Evolutionary conservation across 805 yeast species (phyloP).

Genomic region (Torulaspora delbrueckii): DNA sequence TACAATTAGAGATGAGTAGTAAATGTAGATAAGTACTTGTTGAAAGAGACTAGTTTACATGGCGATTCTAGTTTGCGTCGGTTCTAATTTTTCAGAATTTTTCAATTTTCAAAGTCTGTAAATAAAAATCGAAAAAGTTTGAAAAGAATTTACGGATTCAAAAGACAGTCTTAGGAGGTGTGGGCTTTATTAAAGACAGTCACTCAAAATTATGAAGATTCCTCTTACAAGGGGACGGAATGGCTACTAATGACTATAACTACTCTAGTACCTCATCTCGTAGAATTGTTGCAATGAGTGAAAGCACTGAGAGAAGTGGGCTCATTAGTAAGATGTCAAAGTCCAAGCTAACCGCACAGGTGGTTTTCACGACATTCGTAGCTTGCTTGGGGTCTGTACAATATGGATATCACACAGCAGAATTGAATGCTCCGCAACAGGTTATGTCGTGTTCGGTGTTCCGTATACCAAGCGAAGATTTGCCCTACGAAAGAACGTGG

Average conservation of each 20-base stretch:
- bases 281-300: background rate
- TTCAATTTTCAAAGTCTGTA: background rate
- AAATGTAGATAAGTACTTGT: background rate
- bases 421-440: conserved; percentile 82
- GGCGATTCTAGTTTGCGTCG: background rate
- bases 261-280: too few relatives aligned
- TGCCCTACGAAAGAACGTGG: conserved; percentile 27
- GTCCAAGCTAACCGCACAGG: conserved; percentile 15
- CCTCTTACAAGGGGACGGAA: background rate
- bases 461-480: conserved; percentile 20
- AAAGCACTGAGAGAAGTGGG: background rate
- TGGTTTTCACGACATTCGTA: conserved; percentile 47
- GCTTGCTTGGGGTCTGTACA: conserved; percentile 78
- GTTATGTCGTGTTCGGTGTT: conserved; percentile 52
- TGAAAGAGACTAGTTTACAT: too few relatives aligned
- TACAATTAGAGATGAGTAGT: background rate
- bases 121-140: background rate
- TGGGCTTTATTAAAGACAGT: background rate
- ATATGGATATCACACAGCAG: conserved; percentile 94
- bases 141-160: background rate
- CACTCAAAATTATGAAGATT: background rate
- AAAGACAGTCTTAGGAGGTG: background rate
- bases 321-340: background rate
- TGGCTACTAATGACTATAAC: background rate
- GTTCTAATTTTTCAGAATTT: background rate